These are phyloP conservation scores for Fusarium concolor DNA, from an alignment of 2,329 filamentous ascomycete species.

Conservation along the genomic window DNA sequence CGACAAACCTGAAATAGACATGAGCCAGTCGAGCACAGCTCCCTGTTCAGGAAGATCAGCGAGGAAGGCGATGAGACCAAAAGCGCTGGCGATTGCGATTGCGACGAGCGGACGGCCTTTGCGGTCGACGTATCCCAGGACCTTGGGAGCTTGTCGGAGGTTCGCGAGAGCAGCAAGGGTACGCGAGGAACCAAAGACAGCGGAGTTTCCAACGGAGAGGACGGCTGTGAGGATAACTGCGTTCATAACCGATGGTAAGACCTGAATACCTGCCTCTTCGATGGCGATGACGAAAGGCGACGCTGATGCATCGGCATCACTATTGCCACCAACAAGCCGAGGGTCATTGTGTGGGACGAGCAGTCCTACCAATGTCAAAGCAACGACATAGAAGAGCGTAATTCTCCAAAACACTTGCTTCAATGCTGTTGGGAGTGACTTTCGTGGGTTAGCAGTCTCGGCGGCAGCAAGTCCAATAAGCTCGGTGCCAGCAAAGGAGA, in stretches of 20 bases:
- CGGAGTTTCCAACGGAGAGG: conserved; percentile 89
- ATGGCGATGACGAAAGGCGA: conserved; percentile 97
- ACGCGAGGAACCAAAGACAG: conserved; percentile 90
- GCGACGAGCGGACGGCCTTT: conserved; percentile 82
- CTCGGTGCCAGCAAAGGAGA: conserved; percentile 81
- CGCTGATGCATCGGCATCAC: conserved; percentile 74
- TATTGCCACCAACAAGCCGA: conserved; percentile 68
- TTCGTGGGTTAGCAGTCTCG: conserved; percentile 81
- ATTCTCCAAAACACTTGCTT: conserved; percentile 98
- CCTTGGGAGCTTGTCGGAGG: conserved; percentile 81
- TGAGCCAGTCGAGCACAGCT: conserved; percentile 81
- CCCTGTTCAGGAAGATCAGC: conserved; percentile 71
- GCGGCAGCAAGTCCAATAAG: conserved; percentile 81
- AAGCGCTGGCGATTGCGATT: conserved; percentile 72
- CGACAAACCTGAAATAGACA: conserved; percentile 77
- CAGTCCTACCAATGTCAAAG: conserved; percentile 82
- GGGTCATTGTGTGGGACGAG: conserved; percentile 79
- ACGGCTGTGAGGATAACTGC: conserved; percentile 93
- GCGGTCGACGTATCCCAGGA: conserved; percentile 85
- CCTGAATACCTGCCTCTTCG: conserved; percentile 81
- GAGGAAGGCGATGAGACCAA: conserved; percentile 84
- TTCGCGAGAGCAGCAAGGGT: conserved; percentile 91
- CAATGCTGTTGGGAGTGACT: conserved; percentile 85
- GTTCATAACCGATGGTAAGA: conserved; percentile 91
- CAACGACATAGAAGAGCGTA: conserved; percentile 87